These are phyloP conservation scores for Scortechinia acanthostroma DNA, from an alignment of 2,329 filamentous ascomycete species.

Conservation along the genomic window DNA sequence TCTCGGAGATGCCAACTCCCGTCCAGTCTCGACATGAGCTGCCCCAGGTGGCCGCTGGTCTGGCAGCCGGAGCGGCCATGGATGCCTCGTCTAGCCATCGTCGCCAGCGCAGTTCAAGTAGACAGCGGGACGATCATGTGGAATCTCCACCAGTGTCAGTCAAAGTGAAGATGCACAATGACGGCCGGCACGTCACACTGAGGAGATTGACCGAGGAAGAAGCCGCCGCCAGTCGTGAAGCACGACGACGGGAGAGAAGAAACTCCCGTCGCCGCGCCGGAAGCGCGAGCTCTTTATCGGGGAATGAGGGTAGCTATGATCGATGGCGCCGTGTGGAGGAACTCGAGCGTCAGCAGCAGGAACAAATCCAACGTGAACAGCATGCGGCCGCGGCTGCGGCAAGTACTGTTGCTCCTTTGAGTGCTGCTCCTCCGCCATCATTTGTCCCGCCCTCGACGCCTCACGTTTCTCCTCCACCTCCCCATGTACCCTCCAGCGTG, in stretches of 20 bases:
- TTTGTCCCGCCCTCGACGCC: not conserved
- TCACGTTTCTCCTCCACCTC: not conserved
- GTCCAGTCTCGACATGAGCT: not conserved
- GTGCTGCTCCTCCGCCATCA: not conserved
- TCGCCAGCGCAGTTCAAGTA: not conserved
- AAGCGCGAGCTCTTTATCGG: conserved; percentile 14
- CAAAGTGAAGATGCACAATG: conserved; percentile 58
- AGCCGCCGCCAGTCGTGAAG: conserved; percentile 49
- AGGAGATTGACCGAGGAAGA: conserved; percentile 54
- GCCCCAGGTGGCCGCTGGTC: not conserved
- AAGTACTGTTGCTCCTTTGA: conserved; percentile 15
- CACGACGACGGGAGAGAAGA: conserved; percentile 35
- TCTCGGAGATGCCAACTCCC: too few relatives aligned
- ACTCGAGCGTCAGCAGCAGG: conserved; percentile 33
- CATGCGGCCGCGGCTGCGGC: conserved; percentile 23
- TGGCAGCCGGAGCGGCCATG: not conserved
- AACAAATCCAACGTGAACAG: conserved; percentile 27
- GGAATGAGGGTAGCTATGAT: conserved; percentile 16
- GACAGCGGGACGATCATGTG: conserved; percentile 26
- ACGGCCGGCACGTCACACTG: conserved; percentile 55
- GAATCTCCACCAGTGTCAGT: conserved; percentile 54
- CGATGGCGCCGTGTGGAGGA: conserved; percentile 37
- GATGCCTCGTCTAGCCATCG: not conserved
- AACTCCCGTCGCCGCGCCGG: conserved; percentile 8
- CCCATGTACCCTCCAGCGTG: conserved; percentile 11